Evolutionary conservation across 2,329 filamentous ascomycete genomes (phyloP).

Genomic region (Colletotrichum noveboracense): DNA sequence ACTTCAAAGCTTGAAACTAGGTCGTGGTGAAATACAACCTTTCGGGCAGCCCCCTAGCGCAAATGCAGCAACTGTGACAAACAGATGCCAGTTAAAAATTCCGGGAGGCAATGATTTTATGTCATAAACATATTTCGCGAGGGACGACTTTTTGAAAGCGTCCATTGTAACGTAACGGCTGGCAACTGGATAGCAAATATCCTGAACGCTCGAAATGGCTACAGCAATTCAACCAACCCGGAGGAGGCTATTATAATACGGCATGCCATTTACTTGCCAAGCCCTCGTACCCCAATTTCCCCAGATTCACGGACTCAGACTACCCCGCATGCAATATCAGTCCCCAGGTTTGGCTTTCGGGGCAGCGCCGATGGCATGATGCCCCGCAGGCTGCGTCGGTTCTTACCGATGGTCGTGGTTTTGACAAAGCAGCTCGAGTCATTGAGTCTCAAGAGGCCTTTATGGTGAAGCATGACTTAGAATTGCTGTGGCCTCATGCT

Average conservation of each 20-base stretch:
- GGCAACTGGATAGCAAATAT: neutral
- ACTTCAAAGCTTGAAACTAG: neutral
- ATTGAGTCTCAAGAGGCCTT: neutral
- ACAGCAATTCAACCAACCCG: neutral
- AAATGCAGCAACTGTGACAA: constrained; percentile 21
- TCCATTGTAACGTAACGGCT: neutral
- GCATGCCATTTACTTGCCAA: neutral
- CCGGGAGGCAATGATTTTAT: constrained; percentile 19
- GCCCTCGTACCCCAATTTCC: neutral
- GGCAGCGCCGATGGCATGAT: neutral
- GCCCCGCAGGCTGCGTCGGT: neutral
- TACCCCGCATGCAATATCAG: neutral
- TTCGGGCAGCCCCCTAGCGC: constrained; percentile 22
- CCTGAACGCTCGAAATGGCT: neutral
- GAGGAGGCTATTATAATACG: neutral
- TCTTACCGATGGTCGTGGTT: neutral
- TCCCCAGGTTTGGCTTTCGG: neutral
- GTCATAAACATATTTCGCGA: constrained; percentile 16
- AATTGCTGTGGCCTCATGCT: neutral
- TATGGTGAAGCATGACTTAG: neutral
- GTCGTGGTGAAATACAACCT: neutral
- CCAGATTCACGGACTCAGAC: neutral
- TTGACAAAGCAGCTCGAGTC: neutral
- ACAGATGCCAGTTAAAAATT: constrained; percentile 18
- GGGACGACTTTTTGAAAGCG: neutral